phyloP scores from a whole-genome alignment of 2,329 filamentous ascomycete species.

The Scedosporium apiospermum region DNA sequence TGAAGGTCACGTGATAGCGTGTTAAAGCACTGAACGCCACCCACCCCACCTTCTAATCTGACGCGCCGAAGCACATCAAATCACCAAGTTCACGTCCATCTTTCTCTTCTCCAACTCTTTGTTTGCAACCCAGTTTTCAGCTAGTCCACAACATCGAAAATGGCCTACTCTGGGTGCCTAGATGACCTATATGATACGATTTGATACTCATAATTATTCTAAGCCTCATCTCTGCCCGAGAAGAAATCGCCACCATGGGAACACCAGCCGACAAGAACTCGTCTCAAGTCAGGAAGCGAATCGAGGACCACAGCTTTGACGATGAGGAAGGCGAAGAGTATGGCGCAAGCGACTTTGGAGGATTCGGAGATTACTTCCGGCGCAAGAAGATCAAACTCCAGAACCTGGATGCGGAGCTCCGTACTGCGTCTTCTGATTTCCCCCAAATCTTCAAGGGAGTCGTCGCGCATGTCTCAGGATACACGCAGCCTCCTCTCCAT shows the following conservation, averaged over 20 bases:
- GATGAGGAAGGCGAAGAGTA: slow-evolving; percentile 89
- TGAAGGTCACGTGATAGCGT: slow-evolving; percentile 29
- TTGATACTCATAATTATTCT: too few species aligned
- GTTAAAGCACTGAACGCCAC: slow-evolving; percentile 14
- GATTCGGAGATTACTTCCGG: slow-evolving; percentile 84
- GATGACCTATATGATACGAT: not conserved
- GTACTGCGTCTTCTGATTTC: slow-evolving; percentile 57
- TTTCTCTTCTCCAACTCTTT: not conserved
- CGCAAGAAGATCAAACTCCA: slow-evolving; percentile 96
- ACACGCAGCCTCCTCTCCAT: slow-evolving; percentile 87
- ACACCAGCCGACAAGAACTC: slow-evolving; percentile 55
- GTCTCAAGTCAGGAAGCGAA: slow-evolving; percentile 50
- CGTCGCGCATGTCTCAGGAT: slow-evolving; percentile 87
- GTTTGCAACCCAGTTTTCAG: not conserved
- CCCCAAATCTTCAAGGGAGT: slow-evolving; percentile 85
- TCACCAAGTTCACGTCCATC: not conserved
- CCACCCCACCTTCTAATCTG: not conserved
- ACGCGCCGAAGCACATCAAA: not conserved
- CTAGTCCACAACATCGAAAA: not conserved
- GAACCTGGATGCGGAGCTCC: slow-evolving; percentile 78
- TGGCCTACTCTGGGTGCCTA: not conserved
- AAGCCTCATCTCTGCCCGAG: not conserved
- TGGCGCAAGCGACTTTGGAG: slow-evolving; percentile 74
- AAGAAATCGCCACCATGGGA: slow-evolving; percentile 35
- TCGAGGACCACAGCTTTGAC: slow-evolving; percentile 60